Evolutionary conservation across 108 stramenopile genomes (phyloP), one percentile per base, ranked within the genome.

Genomic region (Cyclotella sp.): DNA sequence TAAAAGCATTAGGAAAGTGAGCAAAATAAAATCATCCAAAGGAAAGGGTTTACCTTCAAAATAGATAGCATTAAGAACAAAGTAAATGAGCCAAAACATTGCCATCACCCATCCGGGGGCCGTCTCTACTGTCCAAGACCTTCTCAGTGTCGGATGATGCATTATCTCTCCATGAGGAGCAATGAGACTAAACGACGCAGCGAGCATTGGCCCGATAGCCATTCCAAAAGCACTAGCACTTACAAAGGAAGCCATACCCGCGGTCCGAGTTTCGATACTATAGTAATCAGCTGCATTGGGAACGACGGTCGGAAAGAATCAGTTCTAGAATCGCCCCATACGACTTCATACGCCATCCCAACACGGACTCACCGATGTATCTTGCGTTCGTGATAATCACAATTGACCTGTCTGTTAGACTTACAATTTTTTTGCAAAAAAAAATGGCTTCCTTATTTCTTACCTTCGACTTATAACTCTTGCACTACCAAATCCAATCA

Each of bases 401-500:
- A 49, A 7, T n/a, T 49, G 18, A 49, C 3, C 2, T 49, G 47
- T 9, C 15, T 49, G 34, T 34, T 5, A 34, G 34, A 34, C 34
- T 34, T 34, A 2, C 1, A 3, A 49, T 49, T 7, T 49, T 49
- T 49, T 49, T 3, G n/a, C 44, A n/a, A 49, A n/a, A 3, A 16
- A 49, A 49, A 49, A 3, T 49, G 18, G 3, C 9, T 9, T 7
- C 9, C 3, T 21, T 1, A 6, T 26, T 58, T 21, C 26, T 58
- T 58, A 58, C 18, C 95, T 84, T 61, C 97, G 81, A 84, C 97
- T 98, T 34, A 98, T 90, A 8, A 84, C 84, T 58, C 97, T 79
- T 24, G 94, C 90, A 43, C 88, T 86, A 14, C 96, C 97, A 77
- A 98, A 93, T 15, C 97, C 97, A 60, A 84, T 90, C 60, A 96